phyloP scores from a whole-genome alignment of 2,329 filamentous ascomycete genomes.

The Pseudophaeomoniella oleicola region DNA sequence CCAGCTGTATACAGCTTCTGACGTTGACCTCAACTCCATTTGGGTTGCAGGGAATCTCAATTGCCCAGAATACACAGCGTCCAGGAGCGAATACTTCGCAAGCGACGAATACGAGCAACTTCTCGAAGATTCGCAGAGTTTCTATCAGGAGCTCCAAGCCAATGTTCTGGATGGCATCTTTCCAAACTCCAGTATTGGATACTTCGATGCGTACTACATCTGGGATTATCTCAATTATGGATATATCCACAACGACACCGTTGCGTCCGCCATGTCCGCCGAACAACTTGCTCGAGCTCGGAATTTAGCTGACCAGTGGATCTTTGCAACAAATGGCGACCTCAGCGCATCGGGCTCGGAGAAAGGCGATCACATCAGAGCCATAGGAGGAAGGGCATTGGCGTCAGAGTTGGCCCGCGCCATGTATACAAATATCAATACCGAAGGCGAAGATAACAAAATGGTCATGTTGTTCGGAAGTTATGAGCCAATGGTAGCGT shows the following conservation, averaged over 20 bases:
- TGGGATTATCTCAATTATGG: conserved; percentile 43
- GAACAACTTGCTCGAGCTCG: conserved; percentile 22
- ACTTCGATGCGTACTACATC: conserved; percentile 37
- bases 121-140: conserved; percentile 18
- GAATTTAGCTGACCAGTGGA: conserved; percentile 36
- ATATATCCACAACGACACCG: conserved; percentile 34
- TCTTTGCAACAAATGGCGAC: conserved; percentile 29
- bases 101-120: conserved; percentile 26
- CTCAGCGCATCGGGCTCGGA: conserved; percentile 6
- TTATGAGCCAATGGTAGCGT: conserved; percentile 33
- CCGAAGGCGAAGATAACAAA: conserved; percentile 22
- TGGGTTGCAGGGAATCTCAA: conserved; percentile 33
- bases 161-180: conserved; percentile 29
- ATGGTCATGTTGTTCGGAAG: conserved; percentile 35
- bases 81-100: conserved; percentile 24
- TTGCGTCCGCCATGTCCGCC: conserved; percentile 16
- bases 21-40: conserved; percentile 34
- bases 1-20: conserved; percentile 27
- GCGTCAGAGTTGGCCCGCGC: conserved; percentile 22
- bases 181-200: conserved; percentile 24
- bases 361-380: conserved; percentile 15
- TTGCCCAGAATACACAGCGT: conserved; percentile 24
- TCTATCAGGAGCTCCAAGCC: conserved; percentile 33
- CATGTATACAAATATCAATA: conserved; percentile 23
- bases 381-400: conserved; percentile 28